These are phyloP conservation scores for Crithidia bombi DNA, from an alignment of 208 protist genomes.

Conservation along the genomic window DNA sequence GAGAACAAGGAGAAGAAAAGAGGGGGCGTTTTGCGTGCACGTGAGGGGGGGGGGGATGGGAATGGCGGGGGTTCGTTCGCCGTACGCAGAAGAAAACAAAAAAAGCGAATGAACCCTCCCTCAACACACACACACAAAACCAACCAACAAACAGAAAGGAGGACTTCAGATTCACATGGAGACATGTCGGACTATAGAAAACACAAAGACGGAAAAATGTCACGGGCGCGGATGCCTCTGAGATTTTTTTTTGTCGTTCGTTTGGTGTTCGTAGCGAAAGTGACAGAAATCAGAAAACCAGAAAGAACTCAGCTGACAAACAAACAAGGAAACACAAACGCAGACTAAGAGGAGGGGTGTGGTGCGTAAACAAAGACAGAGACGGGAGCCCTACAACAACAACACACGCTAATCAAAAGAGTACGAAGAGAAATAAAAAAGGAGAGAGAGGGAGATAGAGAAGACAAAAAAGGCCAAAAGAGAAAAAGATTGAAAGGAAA, in stretches of 20 bases:
- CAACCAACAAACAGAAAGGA: background rate
- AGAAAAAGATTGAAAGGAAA: background rate
- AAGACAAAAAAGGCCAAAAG: slow-evolving; percentile 9
- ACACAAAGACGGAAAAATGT: background rate
- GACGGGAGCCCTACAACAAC: background rate
- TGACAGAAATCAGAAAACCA: no score
- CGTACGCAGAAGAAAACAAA: no score
- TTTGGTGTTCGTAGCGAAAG: no score
- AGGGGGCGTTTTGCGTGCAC: no score
- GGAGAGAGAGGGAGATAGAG: background rate
- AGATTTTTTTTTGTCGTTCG: no score
- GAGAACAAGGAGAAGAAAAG: slow-evolving; percentile 1
- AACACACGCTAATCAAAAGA: background rate
- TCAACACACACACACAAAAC: background rate
- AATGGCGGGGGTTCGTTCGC: background rate
- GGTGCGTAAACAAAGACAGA: no score
- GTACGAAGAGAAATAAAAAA: background rate
- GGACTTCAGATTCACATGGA: no score
- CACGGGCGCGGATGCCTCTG: no score
- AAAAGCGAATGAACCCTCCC: background rate
- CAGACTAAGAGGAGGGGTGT: no score
- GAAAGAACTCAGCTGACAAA: no score
- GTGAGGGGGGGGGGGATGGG: background rate
- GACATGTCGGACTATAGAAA: background rate
- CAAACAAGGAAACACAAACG: no score